A percentile compares a stretch with the other conserved stretches of the same genome.
These are phyloP conservation scores for Phytophthora multivora DNA, from an alignment of 352 stramenopile genomes.

Conservation along the genomic window DNA sequence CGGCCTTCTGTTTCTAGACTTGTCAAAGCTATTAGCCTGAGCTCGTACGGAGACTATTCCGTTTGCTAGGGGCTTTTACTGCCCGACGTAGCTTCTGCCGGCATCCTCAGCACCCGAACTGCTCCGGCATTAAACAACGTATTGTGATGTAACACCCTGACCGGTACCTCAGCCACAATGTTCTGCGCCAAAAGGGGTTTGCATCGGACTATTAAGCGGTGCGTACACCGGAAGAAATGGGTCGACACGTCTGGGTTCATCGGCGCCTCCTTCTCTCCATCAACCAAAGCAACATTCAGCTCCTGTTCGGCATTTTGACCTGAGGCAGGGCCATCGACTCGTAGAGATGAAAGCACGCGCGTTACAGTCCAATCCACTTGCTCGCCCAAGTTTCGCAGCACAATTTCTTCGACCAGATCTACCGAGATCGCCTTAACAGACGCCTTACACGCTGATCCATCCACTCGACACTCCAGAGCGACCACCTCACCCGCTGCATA, in stretches of 20 bases:
- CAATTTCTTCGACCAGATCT: conserved; percentile 33
- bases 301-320: conserved; percentile 16
- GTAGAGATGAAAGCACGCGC: conserved; percentile 30
- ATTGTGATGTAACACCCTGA: conserved; percentile 33
- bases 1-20: not conserved
- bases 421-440: conserved; percentile 26
- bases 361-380: conserved; percentile 19
- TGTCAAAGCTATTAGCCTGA: not conserved
- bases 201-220: conserved; percentile 36
- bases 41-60: conserved; percentile 6
- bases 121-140: conserved; percentile 9
- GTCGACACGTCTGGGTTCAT: conserved; percentile 28
- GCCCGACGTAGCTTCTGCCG: conserved; percentile 16
- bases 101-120: conserved; percentile 19
- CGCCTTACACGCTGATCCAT: conserved; percentile 26
- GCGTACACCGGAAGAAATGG: conserved; percentile 37
- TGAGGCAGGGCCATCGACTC: conserved; percentile 10
- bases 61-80: conserved; percentile 19
- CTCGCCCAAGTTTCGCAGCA: conserved; percentile 21
- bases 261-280: conserved; percentile 23
- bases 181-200: conserved; percentile 30
- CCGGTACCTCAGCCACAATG: conserved; percentile 27
- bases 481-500: conserved; percentile 23
- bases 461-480: conserved; percentile 22
- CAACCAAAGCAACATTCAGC: conserved; percentile 20